Base-by-base conservation (phyloP, 1,139 yeast species). In the Komagataea norvegica region DNA sequence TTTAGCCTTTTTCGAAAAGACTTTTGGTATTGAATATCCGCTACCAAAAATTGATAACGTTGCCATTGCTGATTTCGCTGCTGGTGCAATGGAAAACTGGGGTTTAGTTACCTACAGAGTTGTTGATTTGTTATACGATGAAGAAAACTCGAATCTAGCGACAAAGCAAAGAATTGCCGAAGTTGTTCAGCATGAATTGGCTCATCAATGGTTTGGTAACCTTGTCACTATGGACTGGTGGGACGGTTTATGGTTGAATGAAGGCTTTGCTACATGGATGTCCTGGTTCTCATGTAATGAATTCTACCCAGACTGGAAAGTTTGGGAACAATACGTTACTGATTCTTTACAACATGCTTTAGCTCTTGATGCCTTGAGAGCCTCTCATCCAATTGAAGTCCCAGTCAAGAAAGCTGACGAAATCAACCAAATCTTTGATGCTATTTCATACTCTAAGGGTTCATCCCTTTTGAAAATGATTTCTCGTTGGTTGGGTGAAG, bases 161-260 rank as follows among this genome's bases (percentile, higher is more conserved):
- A 73, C 75, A 48, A 75, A 71, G 57, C 78, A 77, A 55, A 72
- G 82, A 52, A 88, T 82, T 21, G 79, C 85, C n/a, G 83, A 81
- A 51, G 89, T 82, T 29, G 81, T 82, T 39, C 80, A 80, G 54
- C 91, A 82, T 62, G 91, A 82, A 60, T 67, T 82, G 62, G 91
- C 89, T 21, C 91, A 82, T 57, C 89, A 82, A 62, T 82, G 89
- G 89, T 82, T 82, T 55, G 91, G 91, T 45, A 78, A 82, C 63
- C 68, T 81, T 58, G 89, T 82, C 43, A 82, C 91, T 39, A 82
- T 82, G 91, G 79, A 79, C 45, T 82, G 86, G 83, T 82, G 91
- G 91, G 86, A 80, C 59, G 88, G 79, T 51, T 70, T 82, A 52
- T 82, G 91, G 91, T 68, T 82, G 47, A 82, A 82, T 59, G 91